Evolutionary conservation across 2,329 filamentous ascomycete genomes (phyloP).

Genomic region (Phyllosticta citriasiana): DNA sequence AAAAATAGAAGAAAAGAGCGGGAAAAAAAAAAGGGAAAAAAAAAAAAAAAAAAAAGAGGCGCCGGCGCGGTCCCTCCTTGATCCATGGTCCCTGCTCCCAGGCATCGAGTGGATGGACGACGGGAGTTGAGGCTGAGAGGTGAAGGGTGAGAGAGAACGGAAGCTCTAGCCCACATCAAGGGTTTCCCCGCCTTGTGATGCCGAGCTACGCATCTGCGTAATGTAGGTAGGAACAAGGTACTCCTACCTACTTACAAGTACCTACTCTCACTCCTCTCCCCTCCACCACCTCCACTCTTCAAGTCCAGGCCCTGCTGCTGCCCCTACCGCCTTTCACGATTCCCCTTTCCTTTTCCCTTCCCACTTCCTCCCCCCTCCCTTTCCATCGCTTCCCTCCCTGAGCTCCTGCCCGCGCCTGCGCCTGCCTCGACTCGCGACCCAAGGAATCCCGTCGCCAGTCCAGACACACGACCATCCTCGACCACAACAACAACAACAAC

Average conservation of each 20-base stretch:
- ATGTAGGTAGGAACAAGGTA: background rate
- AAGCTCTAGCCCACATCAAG: background rate
- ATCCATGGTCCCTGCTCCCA: slow-evolving; percentile 13
- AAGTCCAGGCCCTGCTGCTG: background rate
- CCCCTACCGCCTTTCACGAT: slow-evolving; percentile 10
- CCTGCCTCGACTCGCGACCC: background rate
- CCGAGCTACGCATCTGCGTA: slow-evolving; percentile 2
- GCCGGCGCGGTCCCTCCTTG: too few species aligned
- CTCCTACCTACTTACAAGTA: background rate
- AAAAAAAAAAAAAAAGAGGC: too few species aligned
- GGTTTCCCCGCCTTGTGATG: slow-evolving; percentile 2
- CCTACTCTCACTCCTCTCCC: slow-evolving; percentile 3
- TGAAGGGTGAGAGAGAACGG: too few species aligned
- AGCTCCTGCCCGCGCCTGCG: background rate
- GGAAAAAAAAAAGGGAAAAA: too few species aligned
- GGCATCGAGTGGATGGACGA: too few species aligned
- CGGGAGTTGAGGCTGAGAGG: background rate
- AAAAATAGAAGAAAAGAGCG: too few species aligned
- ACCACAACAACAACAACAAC: background rate
- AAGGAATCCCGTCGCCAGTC: background rate
- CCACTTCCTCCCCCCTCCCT: background rate
- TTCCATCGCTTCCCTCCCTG: too few species aligned
- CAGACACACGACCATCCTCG: slow-evolving; percentile 1
- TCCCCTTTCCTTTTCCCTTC: background rate
- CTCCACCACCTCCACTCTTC: background rate